Evolutionary conservation across 2,329 filamentous ascomycete genomes (phyloP), one percentile per base, ranked within the genome.

Genomic region (Epicoccum nigrum): DNA sequence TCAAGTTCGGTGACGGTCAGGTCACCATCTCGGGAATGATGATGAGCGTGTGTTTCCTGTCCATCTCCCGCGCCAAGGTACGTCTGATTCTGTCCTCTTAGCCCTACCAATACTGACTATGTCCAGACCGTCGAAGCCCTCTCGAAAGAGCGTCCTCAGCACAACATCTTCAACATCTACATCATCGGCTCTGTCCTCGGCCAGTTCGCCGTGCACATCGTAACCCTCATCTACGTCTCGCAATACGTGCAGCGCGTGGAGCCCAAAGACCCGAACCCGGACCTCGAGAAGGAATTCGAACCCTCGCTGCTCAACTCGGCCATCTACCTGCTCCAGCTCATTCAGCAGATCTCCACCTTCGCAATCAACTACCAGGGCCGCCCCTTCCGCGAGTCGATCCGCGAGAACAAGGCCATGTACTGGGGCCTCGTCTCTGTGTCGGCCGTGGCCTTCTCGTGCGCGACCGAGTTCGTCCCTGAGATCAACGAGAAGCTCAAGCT

Each of bases 351-450:
- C 70, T 97, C 92, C 19, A 99, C 94, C 3, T 99, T 99, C 68
- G 92, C 94, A 55, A 96, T 99, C 81, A 99, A 99, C 81, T 99
- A 99, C 80, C 94, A 99, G 76, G 94, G 94, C 52, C 89, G 94
- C 8, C 94, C 94, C 11, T 99, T 99, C 88, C 90, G 94, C 54
- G 94, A 99, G 77, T 89, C 89, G 17, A 91, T 99, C 60, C 87
- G 89, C 4, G 94, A 97, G 78, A 99, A 99, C 81, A 89, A 86
- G 74, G 92, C 90, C 72, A 99, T 99, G 94, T 99, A 94, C 79
- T 99, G 89, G 81, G 94, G 94, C 53, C 91, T 99, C 48, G 79
- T 99, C 32, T 88, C 89, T 59, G 93, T 97, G 13, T 90, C 91
- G 0, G 91, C 81, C 33, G 89, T 99, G 23, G 93, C 94, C 5